Conservation (phyloP, 305 asterid species). For the Solanum hybrid region DNA sequence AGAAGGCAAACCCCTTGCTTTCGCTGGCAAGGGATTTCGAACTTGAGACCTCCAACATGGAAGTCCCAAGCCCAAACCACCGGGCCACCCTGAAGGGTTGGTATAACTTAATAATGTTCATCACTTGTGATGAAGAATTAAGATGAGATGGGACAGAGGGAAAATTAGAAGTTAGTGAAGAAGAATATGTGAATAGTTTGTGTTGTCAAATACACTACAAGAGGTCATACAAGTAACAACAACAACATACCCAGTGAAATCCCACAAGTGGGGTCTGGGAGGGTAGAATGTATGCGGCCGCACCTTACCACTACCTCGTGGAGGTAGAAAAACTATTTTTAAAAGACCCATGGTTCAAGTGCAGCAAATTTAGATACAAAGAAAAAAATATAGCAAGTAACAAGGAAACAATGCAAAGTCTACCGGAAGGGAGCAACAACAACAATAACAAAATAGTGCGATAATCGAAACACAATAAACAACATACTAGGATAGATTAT, state of each 20-base stretch:
- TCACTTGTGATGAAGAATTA: neutral
- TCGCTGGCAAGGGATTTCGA: too few relatives aligned
- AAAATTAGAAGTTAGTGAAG: neutral
- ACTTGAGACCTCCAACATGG: too few relatives aligned
- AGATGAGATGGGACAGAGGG: neutral
- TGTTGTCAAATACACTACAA: neutral
- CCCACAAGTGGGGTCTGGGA: neutral
- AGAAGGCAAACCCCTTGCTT: too few relatives aligned
- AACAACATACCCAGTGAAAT: neutral
- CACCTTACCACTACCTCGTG: neutral
- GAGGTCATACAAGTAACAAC: neutral
- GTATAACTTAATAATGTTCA: neutral
- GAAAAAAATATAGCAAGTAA: neutral
- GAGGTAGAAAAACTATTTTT: neutral
- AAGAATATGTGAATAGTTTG: neutral
- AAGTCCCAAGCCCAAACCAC: too few relatives aligned
- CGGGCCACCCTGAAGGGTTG: neutral
- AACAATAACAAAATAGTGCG: neutral
- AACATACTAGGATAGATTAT: neutral
- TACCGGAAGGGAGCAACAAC: neutral
- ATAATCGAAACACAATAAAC: neutral
- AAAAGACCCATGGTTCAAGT: neutral
- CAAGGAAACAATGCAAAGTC: neutral
- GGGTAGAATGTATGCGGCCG: neutral
- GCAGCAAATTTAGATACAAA: neutral